These are phyloP conservation scores for Pseudocercospora pini-densiflorae DNA, from an alignment of 2,329 filamentous ascomycete genomes.

Conservation along the genomic window DNA sequence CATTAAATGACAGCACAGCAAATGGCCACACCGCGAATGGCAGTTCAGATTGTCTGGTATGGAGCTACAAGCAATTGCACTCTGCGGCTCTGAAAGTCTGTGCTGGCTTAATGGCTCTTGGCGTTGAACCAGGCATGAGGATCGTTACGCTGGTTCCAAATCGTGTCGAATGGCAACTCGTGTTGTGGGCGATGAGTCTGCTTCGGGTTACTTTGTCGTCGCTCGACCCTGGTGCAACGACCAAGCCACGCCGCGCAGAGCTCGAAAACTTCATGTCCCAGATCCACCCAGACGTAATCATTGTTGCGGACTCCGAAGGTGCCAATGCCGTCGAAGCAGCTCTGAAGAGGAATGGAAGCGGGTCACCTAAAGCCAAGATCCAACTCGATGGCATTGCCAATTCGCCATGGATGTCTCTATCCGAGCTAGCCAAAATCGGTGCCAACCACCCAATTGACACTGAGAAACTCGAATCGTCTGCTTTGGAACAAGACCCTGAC, in stretches of 20 bases:
- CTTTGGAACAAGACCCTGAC: slow-evolving; percentile 17
- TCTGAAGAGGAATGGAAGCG: not conserved
- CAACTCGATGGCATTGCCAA: slow-evolving; percentile 10
- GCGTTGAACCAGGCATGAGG: slow-evolving; percentile 20
- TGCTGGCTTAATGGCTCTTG: slow-evolving; percentile 13
- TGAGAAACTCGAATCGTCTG: slow-evolving; percentile 4
- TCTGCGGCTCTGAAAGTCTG: slow-evolving; percentile 16
- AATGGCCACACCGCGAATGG: not conserved
- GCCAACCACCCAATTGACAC: not conserved
- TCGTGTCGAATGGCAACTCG: slow-evolving; percentile 24
- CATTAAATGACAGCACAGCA: no score
- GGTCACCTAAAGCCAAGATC: slow-evolving; percentile 18
- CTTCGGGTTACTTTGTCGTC: slow-evolving; percentile 20
- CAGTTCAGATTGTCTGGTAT: slow-evolving; percentile 13
- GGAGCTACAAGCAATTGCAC: slow-evolving; percentile 27
- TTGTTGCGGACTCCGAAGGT: slow-evolving; percentile 15
- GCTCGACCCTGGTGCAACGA: slow-evolving; percentile 25
- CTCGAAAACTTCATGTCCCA: slow-evolving; percentile 16
- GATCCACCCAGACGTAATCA: slow-evolving; percentile 19
- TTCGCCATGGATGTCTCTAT: slow-evolving; percentile 5
- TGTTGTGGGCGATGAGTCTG: slow-evolving; percentile 18
- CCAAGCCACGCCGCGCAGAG: slow-evolving; percentile 19
- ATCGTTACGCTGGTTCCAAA: slow-evolving; percentile 27
- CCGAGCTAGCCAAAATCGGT: not conserved
- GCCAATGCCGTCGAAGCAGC: slow-evolving; percentile 15